Conservation (phyloP, 148 eudicot genomes). For the Diospyros lotus region DNA sequence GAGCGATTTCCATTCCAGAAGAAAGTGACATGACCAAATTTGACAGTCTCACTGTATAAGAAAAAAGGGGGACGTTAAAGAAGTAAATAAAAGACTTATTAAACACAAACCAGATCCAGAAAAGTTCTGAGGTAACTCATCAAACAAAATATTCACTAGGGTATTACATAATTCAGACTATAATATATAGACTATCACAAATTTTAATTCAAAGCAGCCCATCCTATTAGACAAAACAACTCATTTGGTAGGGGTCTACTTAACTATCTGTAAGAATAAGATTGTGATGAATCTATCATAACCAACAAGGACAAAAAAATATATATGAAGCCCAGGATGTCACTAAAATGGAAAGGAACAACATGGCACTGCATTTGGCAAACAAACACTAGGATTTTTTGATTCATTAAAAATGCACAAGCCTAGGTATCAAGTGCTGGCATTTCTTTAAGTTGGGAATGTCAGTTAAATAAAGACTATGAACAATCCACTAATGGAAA, state of each 20-base stretch:
- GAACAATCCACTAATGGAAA: not conserved
- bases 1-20: conserved; percentile 96
- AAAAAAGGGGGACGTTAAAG: conserved; percentile 1
- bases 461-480: not conserved
- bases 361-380: not conserved
- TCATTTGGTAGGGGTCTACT: not conserved
- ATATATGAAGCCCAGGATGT: not conserved
- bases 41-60: conserved; percentile 74
- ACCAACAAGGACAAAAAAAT: not conserved
- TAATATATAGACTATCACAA: not conserved
- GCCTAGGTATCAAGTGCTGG: not conserved
- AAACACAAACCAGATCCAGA: not conserved
- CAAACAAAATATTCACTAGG: not conserved
- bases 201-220: not conserved
- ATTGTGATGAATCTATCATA: not conserved
- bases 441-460: not conserved
- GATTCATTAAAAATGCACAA: not conserved
- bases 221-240: not conserved
- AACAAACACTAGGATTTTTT: not conserved
- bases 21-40: conserved; percentile 94
- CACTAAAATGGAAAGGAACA: not conserved
- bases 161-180: not conserved
- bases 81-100: not conserved
- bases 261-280: not conserved
- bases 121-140: not conserved